Percentiles rank a stretch among this genome's conserved stretches.
Evolutionary conservation across 176 grass and related monocot species (phyloP).

Genomic region (Oryza meyeriana): DNA sequence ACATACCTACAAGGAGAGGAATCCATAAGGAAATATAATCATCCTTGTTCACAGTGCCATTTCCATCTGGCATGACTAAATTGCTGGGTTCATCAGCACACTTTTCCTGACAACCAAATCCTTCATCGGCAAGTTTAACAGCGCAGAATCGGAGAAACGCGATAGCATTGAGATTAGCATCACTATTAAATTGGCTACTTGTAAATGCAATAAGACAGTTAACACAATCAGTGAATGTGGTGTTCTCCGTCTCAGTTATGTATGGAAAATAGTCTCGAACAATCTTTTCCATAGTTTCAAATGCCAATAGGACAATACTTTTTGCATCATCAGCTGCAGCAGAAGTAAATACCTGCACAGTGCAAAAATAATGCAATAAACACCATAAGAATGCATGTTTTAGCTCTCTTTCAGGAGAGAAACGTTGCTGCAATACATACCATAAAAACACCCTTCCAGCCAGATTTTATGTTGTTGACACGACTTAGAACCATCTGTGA

Average conservation of each 20-base stretch:
- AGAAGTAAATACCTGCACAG: constrained; percentile 70
- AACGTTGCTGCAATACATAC: constrained; percentile 38
- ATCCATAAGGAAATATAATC: constrained; percentile 84
- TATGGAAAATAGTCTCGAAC: constrained; percentile 91
- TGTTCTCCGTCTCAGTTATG: constrained; percentile 97
- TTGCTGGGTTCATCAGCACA: constrained; percentile 33
- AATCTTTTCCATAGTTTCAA: constrained; percentile 96
- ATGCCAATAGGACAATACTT: constrained; percentile 85
- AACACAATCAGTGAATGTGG: constrained; percentile 89
- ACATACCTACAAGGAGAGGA: constrained; percentile 67
- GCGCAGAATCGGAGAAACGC: constrained; percentile 96
- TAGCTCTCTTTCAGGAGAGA: background rate
- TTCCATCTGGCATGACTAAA: constrained; percentile 49
- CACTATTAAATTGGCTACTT: constrained; percentile 89
- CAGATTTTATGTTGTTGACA: constrained; percentile 94
- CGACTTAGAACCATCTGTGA: constrained; percentile 97
- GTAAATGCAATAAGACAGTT: constrained; percentile 94
- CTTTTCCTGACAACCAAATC: constrained; percentile 63
- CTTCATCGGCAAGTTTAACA: constrained; percentile 90
- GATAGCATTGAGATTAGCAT: constrained; percentile 93
- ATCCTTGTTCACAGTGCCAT: constrained; percentile 57
- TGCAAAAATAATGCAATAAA: constrained; percentile 24
- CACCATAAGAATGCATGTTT: background rate
- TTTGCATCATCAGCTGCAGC: constrained; percentile 78
- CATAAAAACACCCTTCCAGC: constrained; percentile 94